Evolutionary conservation across 805 yeast species (phyloP), one percentile per base, ranked within the genome.

Genomic region (Pichia insulana): DNA sequence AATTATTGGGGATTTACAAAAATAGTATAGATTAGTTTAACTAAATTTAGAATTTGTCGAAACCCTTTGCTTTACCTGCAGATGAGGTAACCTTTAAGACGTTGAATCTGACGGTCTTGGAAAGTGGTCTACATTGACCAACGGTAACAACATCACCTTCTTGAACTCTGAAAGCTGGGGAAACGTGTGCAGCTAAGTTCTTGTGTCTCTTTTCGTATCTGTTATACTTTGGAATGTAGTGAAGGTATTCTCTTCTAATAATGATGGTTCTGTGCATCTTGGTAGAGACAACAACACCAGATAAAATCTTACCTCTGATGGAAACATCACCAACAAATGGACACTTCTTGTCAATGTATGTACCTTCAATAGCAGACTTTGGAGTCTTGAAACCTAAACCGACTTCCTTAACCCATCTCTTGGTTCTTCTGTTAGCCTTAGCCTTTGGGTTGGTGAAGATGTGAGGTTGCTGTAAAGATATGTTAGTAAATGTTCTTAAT

Each of bases 311-410:
- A 79, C 99, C 99, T 80, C 99, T 88, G 84, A 92, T 92, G 60
- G 97, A 89, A 62, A 92, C 82, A 60, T 72, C 74, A 74, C 98
- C 98, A 62, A 80, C 84, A 79, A 92, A 92, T 72, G 99, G 99
- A 78, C 99, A 92, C 80, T 92, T 92, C 88, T 92, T 92, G 89
- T 83, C 98, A 69, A 92, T 89, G 94, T 92, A 92, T 64, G 88
- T 76, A 73, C 98, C 98, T 70, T 83, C 90, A 75, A 89, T 85
- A 66, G 98, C 98, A 69, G 89, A 76, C 77, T 80, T 83, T 75
- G 99, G 99, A 78, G 98, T 92, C 87, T 92, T 92, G 97, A 88
- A 92, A 62, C 99, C 99, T 71, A 92, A 86, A 73, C 99, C 99
- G 65, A 87, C 97, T 53, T 92, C 96, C 84, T 92, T 92, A 72